Percentiles rank a stretch among this genome's conserved stretches.
These are phyloP conservation scores for Luffa aegyptiaca DNA, from an alignment of 306 rosid species.

Conservation along the genomic window DNA sequence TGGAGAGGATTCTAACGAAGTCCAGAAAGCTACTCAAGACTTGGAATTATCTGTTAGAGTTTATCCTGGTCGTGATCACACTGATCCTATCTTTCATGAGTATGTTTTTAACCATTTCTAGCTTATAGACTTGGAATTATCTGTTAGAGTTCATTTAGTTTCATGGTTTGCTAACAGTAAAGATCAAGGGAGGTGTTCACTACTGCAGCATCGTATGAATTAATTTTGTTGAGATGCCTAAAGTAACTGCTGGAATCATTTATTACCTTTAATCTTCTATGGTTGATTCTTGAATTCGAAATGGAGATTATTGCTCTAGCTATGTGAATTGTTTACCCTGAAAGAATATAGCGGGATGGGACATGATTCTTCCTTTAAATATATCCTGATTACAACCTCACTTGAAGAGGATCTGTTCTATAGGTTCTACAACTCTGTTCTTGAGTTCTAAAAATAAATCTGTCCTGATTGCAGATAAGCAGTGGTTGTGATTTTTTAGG, in stretches of 20 bases:
- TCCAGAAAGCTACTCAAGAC: constrained; percentile 51
- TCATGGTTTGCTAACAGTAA: no score
- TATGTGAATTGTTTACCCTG: background rate
- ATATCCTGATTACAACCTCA: no score
- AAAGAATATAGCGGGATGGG: background rate
- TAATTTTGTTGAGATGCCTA: background rate
- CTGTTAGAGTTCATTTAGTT: no score
- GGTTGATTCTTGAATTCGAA: background rate
- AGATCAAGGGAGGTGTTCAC: no score
- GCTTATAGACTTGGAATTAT: background rate
- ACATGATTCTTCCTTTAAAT: background rate
- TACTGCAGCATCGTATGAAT: background rate
- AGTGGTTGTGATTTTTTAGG: background rate
- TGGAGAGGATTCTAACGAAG: constrained; percentile 81
- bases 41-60: constrained; percentile 56
- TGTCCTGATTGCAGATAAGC: background rate
- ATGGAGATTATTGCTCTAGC: background rate
- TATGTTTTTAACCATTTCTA: constrained; percentile 26
- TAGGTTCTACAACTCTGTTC: no score
- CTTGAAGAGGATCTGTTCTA: no score
- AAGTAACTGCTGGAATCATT: background rate
- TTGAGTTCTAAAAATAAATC: background rate
- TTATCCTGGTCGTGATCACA: constrained; percentile 80
- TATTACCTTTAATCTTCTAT: background rate
- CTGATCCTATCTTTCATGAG: constrained; percentile 79